phyloP scores from a whole-genome alignment of 495 filamentous ascomycete genomes.

The Penicillium simplicissimum region DNA sequence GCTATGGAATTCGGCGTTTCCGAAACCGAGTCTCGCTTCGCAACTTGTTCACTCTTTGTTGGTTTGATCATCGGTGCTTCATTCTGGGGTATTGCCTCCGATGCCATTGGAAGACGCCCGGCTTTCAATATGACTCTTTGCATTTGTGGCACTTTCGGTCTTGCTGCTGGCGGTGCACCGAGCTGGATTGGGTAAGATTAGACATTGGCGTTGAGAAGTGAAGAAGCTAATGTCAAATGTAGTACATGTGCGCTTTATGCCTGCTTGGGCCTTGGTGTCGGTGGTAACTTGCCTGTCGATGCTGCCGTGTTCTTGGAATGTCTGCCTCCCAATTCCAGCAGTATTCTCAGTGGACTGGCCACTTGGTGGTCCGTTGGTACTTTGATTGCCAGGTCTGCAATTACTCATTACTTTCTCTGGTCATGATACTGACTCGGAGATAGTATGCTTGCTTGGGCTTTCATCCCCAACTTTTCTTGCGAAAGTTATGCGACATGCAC shows the following conservation, averaged over 20 bases:
- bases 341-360: constrained; percentile 50
- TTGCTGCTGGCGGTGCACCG: constrained; percentile 44
- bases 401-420: constrained; percentile 1
- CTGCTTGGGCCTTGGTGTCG: constrained; percentile 48
- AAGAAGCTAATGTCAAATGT: background rate
- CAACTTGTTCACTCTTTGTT: constrained; percentile 45
- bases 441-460: constrained; percentile 52
- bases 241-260: constrained; percentile 44
- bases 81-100: constrained; percentile 53
- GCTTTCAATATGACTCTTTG: constrained; percentile 55
- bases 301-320: constrained; percentile 57
- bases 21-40: constrained; percentile 45
- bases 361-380: constrained; percentile 57
- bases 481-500: constrained; percentile 48
- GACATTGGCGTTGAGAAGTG: background rate
- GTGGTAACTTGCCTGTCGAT: constrained; percentile 52
- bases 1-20: constrained; percentile 48
- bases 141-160: constrained; percentile 49
- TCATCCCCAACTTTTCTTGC: constrained; percentile 45
- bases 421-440: constrained; percentile 29
- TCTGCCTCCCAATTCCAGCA: constrained; percentile 45
- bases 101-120: constrained; percentile 50
- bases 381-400: constrained; percentile 39
- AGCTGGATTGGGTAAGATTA: constrained; percentile 44
- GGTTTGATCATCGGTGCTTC: constrained; percentile 51